A percentile compares a stretch with the other conserved stretches of the same genome.
phyloP scores from a whole-genome alignment of 805 yeast species.

The Lipomyces starkeyi region DNA sequence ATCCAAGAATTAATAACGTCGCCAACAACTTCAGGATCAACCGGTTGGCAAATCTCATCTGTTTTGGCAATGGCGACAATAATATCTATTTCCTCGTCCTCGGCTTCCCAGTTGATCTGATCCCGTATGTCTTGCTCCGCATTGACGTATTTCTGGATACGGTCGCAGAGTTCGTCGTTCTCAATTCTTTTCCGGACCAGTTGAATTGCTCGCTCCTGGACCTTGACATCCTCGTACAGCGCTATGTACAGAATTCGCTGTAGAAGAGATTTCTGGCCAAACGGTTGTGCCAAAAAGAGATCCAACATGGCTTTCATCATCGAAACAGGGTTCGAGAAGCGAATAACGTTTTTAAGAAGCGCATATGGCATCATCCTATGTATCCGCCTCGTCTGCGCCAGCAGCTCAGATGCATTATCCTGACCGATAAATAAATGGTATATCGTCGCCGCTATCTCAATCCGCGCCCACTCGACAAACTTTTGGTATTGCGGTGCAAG shows the following conservation, averaged over 20 bases:
- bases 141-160: constrained; percentile 45
- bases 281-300: constrained; percentile 78
- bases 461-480: constrained; percentile 79
- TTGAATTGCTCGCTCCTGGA: constrained; percentile 60
- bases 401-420: constrained; percentile 79
- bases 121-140: constrained; percentile 43
- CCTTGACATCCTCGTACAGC: constrained; percentile 73
- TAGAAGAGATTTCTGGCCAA: constrained; percentile 68
- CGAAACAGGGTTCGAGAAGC: constrained; percentile 85
- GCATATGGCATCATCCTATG: constrained; percentile 83
- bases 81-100: constrained; percentile 40
- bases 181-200: constrained; percentile 40
- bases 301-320: constrained; percentile 82
- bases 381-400: constrained; percentile 69
- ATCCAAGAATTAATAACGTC: constrained; percentile 43
- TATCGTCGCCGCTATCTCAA: constrained; percentile 82
- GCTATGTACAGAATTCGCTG: constrained; percentile 77
- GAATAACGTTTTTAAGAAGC: constrained; percentile 74
- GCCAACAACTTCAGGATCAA: constrained; percentile 40
- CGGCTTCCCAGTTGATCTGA: constrained; percentile 46
- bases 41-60: constrained; percentile 32
- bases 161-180: constrained; percentile 45
- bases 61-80: constrained; percentile 40
- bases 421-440: constrained; percentile 80
- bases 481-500: constrained; percentile 70